phyloP scores from a whole-genome alignment of 805 yeast species.

The Wickerhamiella shivajii region DNA sequence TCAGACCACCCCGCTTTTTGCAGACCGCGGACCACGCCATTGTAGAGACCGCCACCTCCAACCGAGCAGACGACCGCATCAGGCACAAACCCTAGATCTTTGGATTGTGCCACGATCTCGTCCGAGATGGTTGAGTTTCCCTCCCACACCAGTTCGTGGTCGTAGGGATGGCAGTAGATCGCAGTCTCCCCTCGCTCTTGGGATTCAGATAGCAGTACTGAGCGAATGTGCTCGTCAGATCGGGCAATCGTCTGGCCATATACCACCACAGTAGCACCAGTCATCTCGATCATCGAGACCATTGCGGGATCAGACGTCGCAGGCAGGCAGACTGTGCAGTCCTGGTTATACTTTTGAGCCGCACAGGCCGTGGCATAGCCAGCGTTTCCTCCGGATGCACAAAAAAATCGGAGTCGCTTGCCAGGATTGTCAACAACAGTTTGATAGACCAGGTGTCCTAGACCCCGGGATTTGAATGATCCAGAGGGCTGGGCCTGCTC shows the following conservation, averaged over 20 bases:
- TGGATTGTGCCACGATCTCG: slow-evolving; percentile 66
- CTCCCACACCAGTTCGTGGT: slow-evolving; percentile 82
- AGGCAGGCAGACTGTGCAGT: slow-evolving; percentile 49
- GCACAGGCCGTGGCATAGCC: slow-evolving; percentile 96
- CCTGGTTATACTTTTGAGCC: slow-evolving; percentile 48
- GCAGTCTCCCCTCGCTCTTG: slow-evolving; percentile 33
- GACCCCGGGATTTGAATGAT: slow-evolving; percentile 87
- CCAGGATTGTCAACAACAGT: slow-evolving; percentile 32
- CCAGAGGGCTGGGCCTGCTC: slow-evolving; percentile 85
- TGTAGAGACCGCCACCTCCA: slow-evolving; percentile 91
- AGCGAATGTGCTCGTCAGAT: slow-evolving; percentile 64
- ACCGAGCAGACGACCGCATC: slow-evolving; percentile 70
- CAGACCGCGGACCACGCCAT: slow-evolving; percentile 77
- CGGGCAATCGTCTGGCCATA: slow-evolving; percentile 67
- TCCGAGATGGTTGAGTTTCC: slow-evolving; percentile 91
- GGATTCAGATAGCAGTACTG: slow-evolving; percentile 48
- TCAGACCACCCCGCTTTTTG: slow-evolving; percentile 35
- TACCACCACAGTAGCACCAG: slow-evolving; percentile 42
- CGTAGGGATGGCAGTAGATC: slow-evolving; percentile 81
- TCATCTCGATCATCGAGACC: slow-evolving; percentile 30
- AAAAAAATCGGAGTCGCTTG: slow-evolving; percentile 37
- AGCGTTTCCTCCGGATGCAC: slow-evolving; percentile 94
- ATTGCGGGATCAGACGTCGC: slow-evolving; percentile 32
- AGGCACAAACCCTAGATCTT: slow-evolving; percentile 28
- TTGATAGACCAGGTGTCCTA: slow-evolving; percentile 65